Base-by-base conservation (phyloP, 2,329 filamentous ascomycete genomes). In the Aspergillus fumigatus region DNA sequence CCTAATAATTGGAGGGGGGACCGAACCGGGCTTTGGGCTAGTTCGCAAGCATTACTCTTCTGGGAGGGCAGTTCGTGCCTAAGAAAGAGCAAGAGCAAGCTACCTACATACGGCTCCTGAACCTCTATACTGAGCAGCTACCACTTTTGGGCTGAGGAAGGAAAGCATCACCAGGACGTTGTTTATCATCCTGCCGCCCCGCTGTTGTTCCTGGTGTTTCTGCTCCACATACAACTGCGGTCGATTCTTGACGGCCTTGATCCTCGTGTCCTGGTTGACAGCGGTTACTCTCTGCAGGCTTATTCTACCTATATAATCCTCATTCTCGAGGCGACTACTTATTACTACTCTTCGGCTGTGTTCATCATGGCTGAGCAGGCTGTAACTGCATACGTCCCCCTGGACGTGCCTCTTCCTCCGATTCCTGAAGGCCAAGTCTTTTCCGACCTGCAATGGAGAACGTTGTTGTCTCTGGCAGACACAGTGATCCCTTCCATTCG, bases 371-470 rank as follows among this genome's bases (percentile, higher is more conserved):
- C 61, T 8, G 62, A 64, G 43, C 57, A 60, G 50, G 48, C 60
- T 27, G 51, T 59, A 11, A 50, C 50, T 25, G 51, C 59, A 4
- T 70, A 69, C 57, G 62, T 64, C 21, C 73, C 77, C 10, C 56
- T 74, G 58, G 73, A 74, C n/a, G 70, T 71, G 41, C 77, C 80
- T 52, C 67, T 83, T 9, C 77, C 80, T 26, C 79, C 80, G 1
- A 70, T 77, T 2, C 66, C 71, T 1, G 75, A 80, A 17, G 70
- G 75, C 11, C 75, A 80, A 50, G 74, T 82, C 50, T 77, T 86
- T 61, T 81, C 78, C 2, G 69, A 79, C 11, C 67, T 74, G 2
- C 84, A 87, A 77, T 87, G 84, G 84, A 76, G 73, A 29, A 84
- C 81, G 0, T 71, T 87, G 3, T 73, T 83, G 49, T 79, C 84